Base-by-base conservation (phyloP, 2,329 filamentous ascomycete genomes). In the Ilyonectria sp. region DNA sequence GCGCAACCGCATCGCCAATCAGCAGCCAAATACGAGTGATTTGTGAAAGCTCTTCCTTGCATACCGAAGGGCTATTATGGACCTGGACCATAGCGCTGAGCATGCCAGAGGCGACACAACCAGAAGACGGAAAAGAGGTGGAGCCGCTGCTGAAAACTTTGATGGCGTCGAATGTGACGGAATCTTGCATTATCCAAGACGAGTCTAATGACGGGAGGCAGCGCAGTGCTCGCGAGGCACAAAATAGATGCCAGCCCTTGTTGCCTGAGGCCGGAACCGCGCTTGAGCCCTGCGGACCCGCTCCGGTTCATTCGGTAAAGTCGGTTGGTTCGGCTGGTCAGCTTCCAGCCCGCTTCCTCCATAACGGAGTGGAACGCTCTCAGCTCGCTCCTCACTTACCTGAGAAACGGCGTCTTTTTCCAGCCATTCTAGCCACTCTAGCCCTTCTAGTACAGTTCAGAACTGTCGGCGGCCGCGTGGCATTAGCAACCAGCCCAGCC, bases 1-100 rank as follows among this genome's bases (percentile, higher is more conserved):
- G 46, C 57, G 52, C 64, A 68, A 67, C 73, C 73, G 72, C 61
- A 64, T 71, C 64, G 57, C 73, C 73, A 75, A 75, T 69, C 57
- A 75, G 55, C 50, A 13, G 33, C 58, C 58, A 55, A 35, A 52
- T 21, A 58, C 29, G 46, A 58, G 17, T 13, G 63, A n/a, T 69
- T 46, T 40, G 44, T 61, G 50, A 33, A 70, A 50, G 55, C 62
- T 68, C 54, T 40, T 63, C 60, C 72, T 59, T 75, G 71, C 53
- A 58, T 44, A 11, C 33, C 37, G 13, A 35, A 54, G 43, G 33
- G 31, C 13, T 23, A 19, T 53, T n/a, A 35, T 53, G 35, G 52
- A 31, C 43, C 21, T 40, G 17, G 52, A 19, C 52, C 37, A 3
- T 35, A 29, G 21, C 21, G 61, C 50, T 60, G 56, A 35, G 37